Percentiles rank a stretch among this genome's conserved stretches.
Conservation (phyloP, 1,139 yeast species). For the Diutina rugosa region DNA sequence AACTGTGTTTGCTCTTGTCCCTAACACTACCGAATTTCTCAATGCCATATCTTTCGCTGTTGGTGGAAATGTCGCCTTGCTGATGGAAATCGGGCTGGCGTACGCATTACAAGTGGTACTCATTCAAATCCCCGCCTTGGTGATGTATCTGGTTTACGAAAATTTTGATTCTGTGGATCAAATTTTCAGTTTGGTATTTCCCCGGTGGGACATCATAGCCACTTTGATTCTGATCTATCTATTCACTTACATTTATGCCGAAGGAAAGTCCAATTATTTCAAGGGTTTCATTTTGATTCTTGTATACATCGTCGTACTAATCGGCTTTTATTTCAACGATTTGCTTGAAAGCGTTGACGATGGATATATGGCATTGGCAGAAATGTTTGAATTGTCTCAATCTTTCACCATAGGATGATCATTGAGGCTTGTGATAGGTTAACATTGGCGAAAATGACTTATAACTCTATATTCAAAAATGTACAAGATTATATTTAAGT, state of each 20-base stretch:
- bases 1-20: constrained; percentile 90
- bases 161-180: constrained; percentile 23
- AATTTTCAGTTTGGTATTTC: constrained; percentile 78
- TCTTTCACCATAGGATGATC: neutral
- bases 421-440: neutral
- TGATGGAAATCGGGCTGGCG: constrained; percentile 97
- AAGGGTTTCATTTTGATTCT: constrained; percentile 85
- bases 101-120: constrained; percentile 95
- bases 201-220: constrained; percentile 91
- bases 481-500: neutral
- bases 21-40: constrained; percentile 91
- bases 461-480: neutral
- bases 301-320: constrained; percentile 60
- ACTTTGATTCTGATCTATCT: constrained; percentile 75
- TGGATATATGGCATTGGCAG: constrained; percentile 8
- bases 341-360: constrained; percentile 23
- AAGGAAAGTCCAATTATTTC: constrained; percentile 92
- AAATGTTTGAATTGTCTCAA: neutral
- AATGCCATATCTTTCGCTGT: constrained; percentile 96
- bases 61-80: constrained; percentile 88
- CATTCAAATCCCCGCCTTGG: constrained; percentile 85
- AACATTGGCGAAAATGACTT: neutral
- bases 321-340: constrained; percentile 69
- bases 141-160: constrained; percentile 53
- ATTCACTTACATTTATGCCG: constrained; percentile 90